Evolutionary conservation across 495 filamentous ascomycete genomes (phyloP), one percentile per base, ranked within the genome.

Genomic region (Aspergillus heteromorphus): DNA sequence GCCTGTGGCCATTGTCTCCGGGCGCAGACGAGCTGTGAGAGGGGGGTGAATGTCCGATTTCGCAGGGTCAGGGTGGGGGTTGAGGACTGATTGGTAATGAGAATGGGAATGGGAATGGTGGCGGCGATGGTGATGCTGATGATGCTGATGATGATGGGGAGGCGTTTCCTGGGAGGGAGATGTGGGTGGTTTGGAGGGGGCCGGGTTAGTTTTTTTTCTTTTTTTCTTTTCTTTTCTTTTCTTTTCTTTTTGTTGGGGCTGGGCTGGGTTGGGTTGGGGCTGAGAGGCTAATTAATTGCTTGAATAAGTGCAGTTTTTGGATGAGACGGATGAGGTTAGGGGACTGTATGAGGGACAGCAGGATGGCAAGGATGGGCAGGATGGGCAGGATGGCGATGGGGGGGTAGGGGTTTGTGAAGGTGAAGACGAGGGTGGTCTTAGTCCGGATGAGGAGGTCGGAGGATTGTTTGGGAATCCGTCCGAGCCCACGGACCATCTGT

Each of bases 1-100:
- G 41, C 18, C 14, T 69, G 66, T n/a, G 19, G 27, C 8, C 61
- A 57, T 30, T 69, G 66, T 29, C 50, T 55, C 13, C 43, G 49
- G 40, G 66, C 59, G 13, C 54, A 51, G 4, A 43, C 55, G n/a
- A 20, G 56, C 27, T 69, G 66, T 49, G 56, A 63, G 25, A 48
- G 66, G 49, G 57, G 55, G 2, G 14, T 54, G 27, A 62, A 62
- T 40, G 45, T 66, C 19, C 58, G 66, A 19, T 69, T 69, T 38
- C 61, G 64, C 36, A 62, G 62, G 1, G 18, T 65, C 1, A 52
- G 43, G 30, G 25, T 65, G 6, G 27, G 51, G 29, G n/a, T n/a
- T n/a, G n/a, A n/a, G n/a, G n/a, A n/a, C n/a, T n/a, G n/a, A n/a
- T n/a, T n/a, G n/a, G n/a, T n/a, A n/a, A n/a, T n/a, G n/a, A n/a